phyloP scores from a whole-genome alignment of 2,329 filamentous ascomycete species.

The Dothideomycetidae sp. region DNA sequence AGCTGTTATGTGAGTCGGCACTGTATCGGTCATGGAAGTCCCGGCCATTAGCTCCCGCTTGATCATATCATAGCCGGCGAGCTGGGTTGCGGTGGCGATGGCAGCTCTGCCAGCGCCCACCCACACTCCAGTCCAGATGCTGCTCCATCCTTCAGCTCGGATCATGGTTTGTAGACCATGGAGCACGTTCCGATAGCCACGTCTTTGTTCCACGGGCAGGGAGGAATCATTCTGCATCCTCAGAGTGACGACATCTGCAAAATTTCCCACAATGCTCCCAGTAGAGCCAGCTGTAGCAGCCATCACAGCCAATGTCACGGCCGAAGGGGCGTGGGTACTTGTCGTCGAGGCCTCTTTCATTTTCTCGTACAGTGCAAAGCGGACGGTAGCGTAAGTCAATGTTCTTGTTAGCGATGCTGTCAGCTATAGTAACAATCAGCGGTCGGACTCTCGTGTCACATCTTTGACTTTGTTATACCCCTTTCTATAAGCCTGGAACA shows the following conservation, averaged over 20 bases:
- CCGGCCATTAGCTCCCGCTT: constrained; percentile 15
- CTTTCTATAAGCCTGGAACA: constrained; percentile 15
- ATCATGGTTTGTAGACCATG: constrained; percentile 15
- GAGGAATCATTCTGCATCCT: constrained; percentile 15
- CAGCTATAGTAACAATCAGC: no score
- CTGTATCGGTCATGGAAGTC: constrained; percentile 13
- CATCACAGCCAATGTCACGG: constrained; percentile 12
- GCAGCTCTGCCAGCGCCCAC: constrained; percentile 15
- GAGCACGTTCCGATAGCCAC: constrained; percentile 15
- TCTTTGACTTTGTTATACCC: no score
- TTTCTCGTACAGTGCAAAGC: constrained; percentile 16
- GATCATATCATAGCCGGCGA: constrained; percentile 16
- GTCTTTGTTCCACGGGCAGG: constrained; percentile 11
- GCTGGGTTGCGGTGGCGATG: constrained; percentile 14
- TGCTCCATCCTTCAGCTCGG: constrained; percentile 14
- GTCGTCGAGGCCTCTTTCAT: constrained; percentile 15
- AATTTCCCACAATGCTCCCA: constrained; percentile 15
- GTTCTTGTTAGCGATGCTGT: constrained; percentile 14
- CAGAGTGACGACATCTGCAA: constrained; percentile 15
- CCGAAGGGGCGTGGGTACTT: constrained; percentile 13
- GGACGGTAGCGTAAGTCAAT: constrained; percentile 14
- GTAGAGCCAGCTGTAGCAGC: constrained; percentile 13
- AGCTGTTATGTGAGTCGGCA: constrained; percentile 14
- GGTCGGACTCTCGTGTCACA: no score
- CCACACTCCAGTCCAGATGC: constrained; percentile 16